Conservation (phyloP, 2,329 filamentous ascomycete genomes). For the Aspergillus fumigatus region DNA sequence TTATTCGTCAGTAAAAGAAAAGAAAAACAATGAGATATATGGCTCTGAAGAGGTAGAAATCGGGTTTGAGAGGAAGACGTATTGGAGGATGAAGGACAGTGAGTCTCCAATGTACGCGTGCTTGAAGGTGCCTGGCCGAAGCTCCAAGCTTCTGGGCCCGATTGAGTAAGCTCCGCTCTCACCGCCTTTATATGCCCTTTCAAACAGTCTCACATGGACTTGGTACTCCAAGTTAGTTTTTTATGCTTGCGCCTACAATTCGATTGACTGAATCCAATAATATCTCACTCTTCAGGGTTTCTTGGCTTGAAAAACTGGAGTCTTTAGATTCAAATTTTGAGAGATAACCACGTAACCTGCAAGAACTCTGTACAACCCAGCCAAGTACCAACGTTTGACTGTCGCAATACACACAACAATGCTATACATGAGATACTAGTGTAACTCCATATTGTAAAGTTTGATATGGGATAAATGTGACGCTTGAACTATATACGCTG, state of each 20-base stretch:
- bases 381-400: background rate
- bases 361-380: background rate
- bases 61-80: slow-evolving; percentile 10
- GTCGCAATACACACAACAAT: background rate
- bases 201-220: background rate
- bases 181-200: slow-evolving; percentile 26
- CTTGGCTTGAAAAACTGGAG: background rate
- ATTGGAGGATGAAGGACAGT: slow-evolving; percentile 19
- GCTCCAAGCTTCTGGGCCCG: slow-evolving; percentile 27
- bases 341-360: background rate
- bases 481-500: background rate
- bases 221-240: background rate
- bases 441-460: background rate
- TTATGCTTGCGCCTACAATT: background rate
- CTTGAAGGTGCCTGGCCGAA: slow-evolving; percentile 33
- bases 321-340: background rate
- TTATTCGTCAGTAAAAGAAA: slow-evolving; percentile 10
- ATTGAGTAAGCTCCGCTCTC: slow-evolving; percentile 27
- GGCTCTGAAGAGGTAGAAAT: slow-evolving; percentile 3
- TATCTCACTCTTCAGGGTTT: background rate
- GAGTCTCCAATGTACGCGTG: slow-evolving; percentile 27
- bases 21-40: slow-evolving; percentile 3
- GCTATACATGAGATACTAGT: background rate
- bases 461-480: background rate
- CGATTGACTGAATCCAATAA: background rate